Base-by-base conservation (phyloP, 108 stramenopile species). In the Licmophora abbreviata region DNA sequence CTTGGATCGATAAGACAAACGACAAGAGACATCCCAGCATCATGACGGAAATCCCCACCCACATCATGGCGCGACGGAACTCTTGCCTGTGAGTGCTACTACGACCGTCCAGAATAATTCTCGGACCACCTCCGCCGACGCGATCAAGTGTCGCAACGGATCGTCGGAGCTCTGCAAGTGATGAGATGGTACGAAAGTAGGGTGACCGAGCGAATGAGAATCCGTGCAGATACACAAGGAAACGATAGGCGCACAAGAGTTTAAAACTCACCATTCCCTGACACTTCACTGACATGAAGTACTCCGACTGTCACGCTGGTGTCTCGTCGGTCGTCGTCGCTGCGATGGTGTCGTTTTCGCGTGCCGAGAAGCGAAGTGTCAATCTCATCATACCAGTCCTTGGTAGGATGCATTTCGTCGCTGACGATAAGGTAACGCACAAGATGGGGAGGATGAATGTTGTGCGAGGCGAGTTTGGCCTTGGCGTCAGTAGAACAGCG, bases 401-500 rank as follows among this genome's bases (percentile, higher is more conserved):
- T 20, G 4, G 15, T 35, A 35, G 15, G 18, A 18, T 40, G 4
- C 5, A 18, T 5, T 5, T 40, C 38, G 38, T 2, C 38, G 38
- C 38, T 5, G 1, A 76, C 35, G 49, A 76, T 71, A 22, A 76
- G 22, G 49, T 64, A 76, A n/a, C 46, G 31, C 6, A 76, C 69
- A 25, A 48, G 14, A 45, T 55, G 32, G 15, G 15, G 38, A 1
- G 75, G 75, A 22, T 63, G 8, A 15, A 76, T 58, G 42, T 68
- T 33, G 0, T 48, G 46, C 26, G 60, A 48, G 18, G 61, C 75
- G 14, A 76, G 49, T 12, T 34, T 17, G 3, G 68, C 64, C 59
- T 77, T 73, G 61, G 73, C 71, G 36, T 62, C 35, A 11, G 62
- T 48, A 18, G 62, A 56, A 44, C 76, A 77, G 23, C 71, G 68